Percentiles rank a stretch among this genome's conserved stretches.
phyloP scores from a whole-genome alignment of 2,329 filamentous ascomycete genomes.

The Fusarium luffae region DNA sequence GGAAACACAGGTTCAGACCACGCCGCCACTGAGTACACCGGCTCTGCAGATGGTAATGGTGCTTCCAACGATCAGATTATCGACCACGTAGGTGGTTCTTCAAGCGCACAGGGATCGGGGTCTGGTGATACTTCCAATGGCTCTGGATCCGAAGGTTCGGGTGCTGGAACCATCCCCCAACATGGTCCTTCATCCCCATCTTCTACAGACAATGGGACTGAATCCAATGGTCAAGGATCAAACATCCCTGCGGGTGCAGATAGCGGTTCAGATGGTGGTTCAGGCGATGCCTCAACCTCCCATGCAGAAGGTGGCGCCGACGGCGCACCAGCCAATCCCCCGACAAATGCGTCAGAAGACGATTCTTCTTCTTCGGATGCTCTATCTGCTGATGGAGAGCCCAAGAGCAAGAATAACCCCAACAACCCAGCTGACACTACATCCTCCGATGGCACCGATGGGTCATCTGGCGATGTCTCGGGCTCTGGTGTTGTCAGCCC shows the following conservation, averaged over 20 bases:
- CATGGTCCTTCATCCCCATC: neutral
- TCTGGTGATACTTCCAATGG: neutral
- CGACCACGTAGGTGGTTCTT: neutral
- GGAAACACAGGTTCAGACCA: neutral
- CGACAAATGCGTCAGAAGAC: no score
- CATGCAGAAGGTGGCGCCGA: neutral
- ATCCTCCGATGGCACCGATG: neutral
- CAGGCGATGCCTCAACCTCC: neutral
- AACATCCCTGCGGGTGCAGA: neutral
- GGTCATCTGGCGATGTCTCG: neutral
- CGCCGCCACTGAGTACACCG: neutral
- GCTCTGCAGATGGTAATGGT: neutral
- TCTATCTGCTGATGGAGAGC: neutral
- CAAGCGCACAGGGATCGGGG: neutral
- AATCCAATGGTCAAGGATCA: accelerated
- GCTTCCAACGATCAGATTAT: neutral
- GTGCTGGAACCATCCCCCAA: neutral
- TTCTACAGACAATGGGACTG: neutral
- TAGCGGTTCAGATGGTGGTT: neutral
- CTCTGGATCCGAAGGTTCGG: neutral
- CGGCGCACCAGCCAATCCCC: no score
- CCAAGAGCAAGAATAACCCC: accelerated
- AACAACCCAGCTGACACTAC: neutral
- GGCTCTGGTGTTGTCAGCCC: neutral
- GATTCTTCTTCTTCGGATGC: neutral